Percentiles rank a stretch among this genome's conserved stretches.
Conservation (phyloP, 164 flowering plant species). For the Dillenia turbinata region DNA sequence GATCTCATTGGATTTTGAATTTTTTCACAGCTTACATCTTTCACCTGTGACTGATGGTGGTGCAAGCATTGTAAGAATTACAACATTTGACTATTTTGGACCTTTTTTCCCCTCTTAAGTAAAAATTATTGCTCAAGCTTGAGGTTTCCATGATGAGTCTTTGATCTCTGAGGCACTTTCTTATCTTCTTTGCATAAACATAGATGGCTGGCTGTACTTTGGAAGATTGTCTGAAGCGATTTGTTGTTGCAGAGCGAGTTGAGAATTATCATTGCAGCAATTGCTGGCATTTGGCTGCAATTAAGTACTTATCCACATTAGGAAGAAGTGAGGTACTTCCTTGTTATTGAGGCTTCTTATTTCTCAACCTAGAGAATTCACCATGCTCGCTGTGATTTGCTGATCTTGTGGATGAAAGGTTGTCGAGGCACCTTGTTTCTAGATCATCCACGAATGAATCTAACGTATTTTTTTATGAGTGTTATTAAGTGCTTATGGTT, state of each 20-base stretch:
- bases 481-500: background rate
- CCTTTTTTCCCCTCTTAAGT: slow-evolving; percentile 5
- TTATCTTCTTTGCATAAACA: slow-evolving; percentile 6
- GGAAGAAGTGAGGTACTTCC: slow-evolving; percentile 50
- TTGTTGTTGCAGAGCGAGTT: slow-evolving; percentile 53
- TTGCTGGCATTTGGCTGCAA: slow-evolving; percentile 86
- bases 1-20: slow-evolving; percentile 76
- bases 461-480: too few relatives aligned
- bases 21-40: slow-evolving; percentile 77
- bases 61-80: slow-evolving; percentile 42
- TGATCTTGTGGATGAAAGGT: too few relatives aligned
- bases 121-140: background rate
- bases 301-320: slow-evolving; percentile 43
- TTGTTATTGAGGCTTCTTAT: background rate
- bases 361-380: too few relatives aligned
- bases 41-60: slow-evolving; percentile 33
- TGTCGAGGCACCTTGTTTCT: too few relatives aligned
- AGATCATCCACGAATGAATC: too few relatives aligned
- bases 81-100: slow-evolving; percentile 7
- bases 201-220: slow-evolving; percentile 61
- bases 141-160: slow-evolving; percentile 7
- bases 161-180: background rate
- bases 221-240: slow-evolving; percentile 71
- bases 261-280: slow-evolving; percentile 63
- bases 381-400: too few relatives aligned